phyloP scores from a whole-genome alignment of 257 asterid genomes.

The Solanum rostratum region DNA sequence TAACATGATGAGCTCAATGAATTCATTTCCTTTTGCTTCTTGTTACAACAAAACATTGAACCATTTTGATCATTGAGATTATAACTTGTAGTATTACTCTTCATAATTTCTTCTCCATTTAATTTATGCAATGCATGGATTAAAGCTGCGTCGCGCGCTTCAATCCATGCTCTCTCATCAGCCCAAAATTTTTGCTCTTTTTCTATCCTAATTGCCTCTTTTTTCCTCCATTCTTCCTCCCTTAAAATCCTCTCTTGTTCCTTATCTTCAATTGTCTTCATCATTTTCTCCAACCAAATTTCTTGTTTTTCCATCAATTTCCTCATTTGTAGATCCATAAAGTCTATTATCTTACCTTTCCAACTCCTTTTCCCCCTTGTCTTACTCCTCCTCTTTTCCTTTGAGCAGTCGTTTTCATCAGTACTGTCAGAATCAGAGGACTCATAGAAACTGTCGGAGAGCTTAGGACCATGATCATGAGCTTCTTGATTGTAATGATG shows the following conservation, averaged over 20 bases:
- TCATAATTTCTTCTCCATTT: constrained; percentile 22
- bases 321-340: constrained; percentile 67
- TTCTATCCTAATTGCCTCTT: constrained; percentile 56
- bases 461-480: constrained; percentile 14
- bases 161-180: constrained; percentile 73
- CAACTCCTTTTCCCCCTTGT: constrained; percentile 35
- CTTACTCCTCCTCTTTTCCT: constrained; percentile 27
- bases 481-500: background rate
- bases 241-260: constrained; percentile 62
- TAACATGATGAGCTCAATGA: constrained; percentile 15
- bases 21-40: background rate
- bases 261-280: constrained; percentile 62
- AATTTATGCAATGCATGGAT: constrained; percentile 54
- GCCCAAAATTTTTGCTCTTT: constrained; percentile 81
- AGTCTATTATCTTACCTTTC: constrained; percentile 60
- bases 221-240: constrained; percentile 81
- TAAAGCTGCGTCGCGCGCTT: constrained; percentile 56
- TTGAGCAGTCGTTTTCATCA: constrained; percentile 12
- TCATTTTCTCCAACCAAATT: constrained; percentile 74
- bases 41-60: background rate
- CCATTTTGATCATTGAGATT: background rate
- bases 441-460: constrained; percentile 60
- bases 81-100: background rate
- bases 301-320: constrained; percentile 79
- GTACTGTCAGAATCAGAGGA: constrained; percentile 47